These are phyloP conservation scores for Amesomyces nigricolor DNA, from an alignment of 2,329 filamentous ascomycete species.

Conservation along the genomic window DNA sequence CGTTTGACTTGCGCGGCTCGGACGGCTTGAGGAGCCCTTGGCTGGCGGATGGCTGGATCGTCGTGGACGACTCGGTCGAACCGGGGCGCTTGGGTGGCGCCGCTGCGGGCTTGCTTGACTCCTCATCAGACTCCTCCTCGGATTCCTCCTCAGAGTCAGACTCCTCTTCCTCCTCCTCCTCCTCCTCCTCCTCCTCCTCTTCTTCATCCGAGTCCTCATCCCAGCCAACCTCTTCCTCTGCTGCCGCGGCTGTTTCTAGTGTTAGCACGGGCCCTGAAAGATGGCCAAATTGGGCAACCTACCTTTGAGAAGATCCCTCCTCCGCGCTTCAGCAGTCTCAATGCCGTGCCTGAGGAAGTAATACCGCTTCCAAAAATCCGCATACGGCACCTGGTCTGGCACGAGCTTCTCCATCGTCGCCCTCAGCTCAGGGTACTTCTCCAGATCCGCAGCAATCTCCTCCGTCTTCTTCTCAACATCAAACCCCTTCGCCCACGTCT, in stretches of 20 bases:
- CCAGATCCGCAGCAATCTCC: constrained; percentile 73
- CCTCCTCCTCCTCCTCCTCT: not conserved
- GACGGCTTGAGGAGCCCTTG: constrained; percentile 52
- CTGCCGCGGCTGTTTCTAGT: constrained; percentile 51
- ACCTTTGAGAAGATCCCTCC: constrained; percentile 90
- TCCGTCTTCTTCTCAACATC: constrained; percentile 79
- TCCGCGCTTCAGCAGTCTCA: constrained; percentile 83
- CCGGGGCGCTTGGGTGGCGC: constrained; percentile 34
- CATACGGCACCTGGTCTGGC: constrained; percentile 86
- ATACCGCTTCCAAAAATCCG: constrained; percentile 87
- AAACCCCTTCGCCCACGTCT: constrained; percentile 66
- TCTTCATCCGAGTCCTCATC: constrained; percentile 47
- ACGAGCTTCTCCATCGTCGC: constrained; percentile 92
- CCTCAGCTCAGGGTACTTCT: constrained; percentile 80
- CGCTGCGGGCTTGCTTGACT: constrained; percentile 28
- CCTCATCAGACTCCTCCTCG: constrained; percentile 34
- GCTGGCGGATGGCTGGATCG: constrained; percentile 46
- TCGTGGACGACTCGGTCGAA: constrained; percentile 54
- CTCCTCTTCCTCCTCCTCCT: constrained; percentile 17
- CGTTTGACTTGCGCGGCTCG: constrained; percentile 69
- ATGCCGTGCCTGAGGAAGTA: constrained; percentile 92
- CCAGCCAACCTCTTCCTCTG: constrained; percentile 67
- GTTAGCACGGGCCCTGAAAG: constrained; percentile 31
- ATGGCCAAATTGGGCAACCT: constrained; percentile 30
- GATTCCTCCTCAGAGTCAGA: not conserved